These are phyloP conservation scores for Leptodontidium sp. DNA, from an alignment of 2,329 filamentous ascomycete species.

Conservation along the genomic window DNA sequence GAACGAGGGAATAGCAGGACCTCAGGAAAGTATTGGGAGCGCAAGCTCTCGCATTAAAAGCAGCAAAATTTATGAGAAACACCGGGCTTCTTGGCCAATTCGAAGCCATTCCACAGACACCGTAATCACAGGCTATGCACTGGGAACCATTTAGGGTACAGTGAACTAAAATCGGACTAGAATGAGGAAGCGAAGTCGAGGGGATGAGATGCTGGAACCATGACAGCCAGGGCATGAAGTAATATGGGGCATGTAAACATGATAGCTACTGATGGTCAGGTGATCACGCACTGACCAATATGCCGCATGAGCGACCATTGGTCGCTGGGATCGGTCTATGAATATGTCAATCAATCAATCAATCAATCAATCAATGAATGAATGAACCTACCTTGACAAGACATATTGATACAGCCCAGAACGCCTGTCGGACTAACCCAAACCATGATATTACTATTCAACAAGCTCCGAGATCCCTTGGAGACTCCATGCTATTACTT, in stretches of 20 bases:
- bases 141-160: conserved; percentile 29
- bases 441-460: too few relatives aligned
- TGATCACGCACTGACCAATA: conserved; percentile 26
- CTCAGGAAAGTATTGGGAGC: conserved; percentile 30
- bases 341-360: too few relatives aligned
- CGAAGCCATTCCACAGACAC: conserved; percentile 24
- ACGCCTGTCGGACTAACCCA: too few relatives aligned
- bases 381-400: too few relatives aligned
- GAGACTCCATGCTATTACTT: too few relatives aligned
- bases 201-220: conserved; percentile 25
- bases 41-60: conserved; percentile 31
- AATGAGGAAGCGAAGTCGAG: conserved; percentile 28
- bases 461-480: too few relatives aligned
- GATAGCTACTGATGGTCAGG: conserved; percentile 28
- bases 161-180: conserved; percentile 26
- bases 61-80: conserved; percentile 21
- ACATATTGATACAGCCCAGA: too few relatives aligned
- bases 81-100: conserved; percentile 32
- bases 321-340: conserved; percentile 27
- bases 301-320: conserved; percentile 28
- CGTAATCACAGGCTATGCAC: conserved; percentile 26
- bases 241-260: conserved; percentile 22
- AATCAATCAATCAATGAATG: too few relatives aligned
- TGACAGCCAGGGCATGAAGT: conserved; percentile 19
- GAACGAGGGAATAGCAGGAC: conserved; percentile 20